A percentile compares a stretch with the other conserved stretches of the same genome.
These are phyloP conservation scores for Butyriboletus loyo DNA, from an alignment of 768 basidiomycete genomes.

Conservation along the genomic window DNA sequence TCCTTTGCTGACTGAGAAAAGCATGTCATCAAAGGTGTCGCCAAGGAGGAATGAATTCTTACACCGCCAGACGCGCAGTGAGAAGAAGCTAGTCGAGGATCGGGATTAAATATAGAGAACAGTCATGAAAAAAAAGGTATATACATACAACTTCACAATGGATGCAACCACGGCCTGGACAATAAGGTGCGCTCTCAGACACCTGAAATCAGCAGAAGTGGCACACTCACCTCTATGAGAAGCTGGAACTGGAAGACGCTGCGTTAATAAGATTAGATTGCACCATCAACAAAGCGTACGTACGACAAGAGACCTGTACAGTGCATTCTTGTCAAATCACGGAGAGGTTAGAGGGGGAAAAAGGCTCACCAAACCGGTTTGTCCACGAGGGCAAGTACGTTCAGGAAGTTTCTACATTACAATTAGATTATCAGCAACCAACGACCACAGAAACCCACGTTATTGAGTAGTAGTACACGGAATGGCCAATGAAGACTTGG, in stretches of 20 bases:
- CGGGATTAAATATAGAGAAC: neutral
- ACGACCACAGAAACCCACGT: constrained; percentile 36
- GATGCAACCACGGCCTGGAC: constrained; percentile 50
- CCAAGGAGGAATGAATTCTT: constrained; percentile 16
- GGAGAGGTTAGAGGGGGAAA: neutral
- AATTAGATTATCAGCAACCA: constrained; percentile 2
- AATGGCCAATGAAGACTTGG: constrained; percentile 50
- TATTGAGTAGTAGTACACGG: constrained; percentile 53
- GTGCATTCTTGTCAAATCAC: constrained; percentile 19
- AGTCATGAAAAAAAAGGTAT: neutral
- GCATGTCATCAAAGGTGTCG: neutral
- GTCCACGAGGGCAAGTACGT: constrained; percentile 35
- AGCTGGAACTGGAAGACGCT: constrained; percentile 39
- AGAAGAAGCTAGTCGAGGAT: constrained; percentile 42
- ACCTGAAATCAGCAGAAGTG: neutral
- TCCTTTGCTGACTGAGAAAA: constrained; percentile 49
- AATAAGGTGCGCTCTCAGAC: neutral
- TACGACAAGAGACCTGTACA: constrained; percentile 54
- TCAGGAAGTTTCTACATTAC: constrained; percentile 38
- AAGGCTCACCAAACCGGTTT: constrained; percentile 44
- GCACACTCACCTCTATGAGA: constrained; percentile 34
- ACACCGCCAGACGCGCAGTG: constrained; percentile 65
- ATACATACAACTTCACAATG: constrained; percentile 53
- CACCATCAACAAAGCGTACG: constrained; percentile 19
- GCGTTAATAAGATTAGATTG: constrained; percentile 3